Base-by-base conservation (phyloP, 2,329 filamentous ascomycete species). In the Karstenula rhodostoma region DNA sequence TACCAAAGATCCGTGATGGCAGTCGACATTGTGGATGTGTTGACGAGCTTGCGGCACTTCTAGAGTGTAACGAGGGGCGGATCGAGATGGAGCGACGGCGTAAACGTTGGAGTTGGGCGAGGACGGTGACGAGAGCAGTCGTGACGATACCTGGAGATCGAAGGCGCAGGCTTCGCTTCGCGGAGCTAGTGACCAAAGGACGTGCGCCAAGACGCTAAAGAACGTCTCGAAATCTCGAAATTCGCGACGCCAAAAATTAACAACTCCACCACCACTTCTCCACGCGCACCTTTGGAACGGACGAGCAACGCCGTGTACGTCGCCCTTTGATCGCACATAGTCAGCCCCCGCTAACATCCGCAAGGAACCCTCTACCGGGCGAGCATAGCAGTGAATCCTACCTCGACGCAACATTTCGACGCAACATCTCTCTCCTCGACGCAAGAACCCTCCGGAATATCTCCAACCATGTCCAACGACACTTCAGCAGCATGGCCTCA, bases 1-100 rank as follows among this genome's bases (percentile, higher is more conserved):
- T 86, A 95, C 92, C 92, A 95, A 80, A 90, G 86, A 85, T 94
- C 91, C 77, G 82, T 90, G n/a, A 84, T 73, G 70, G 68, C 73
- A 64, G 61, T n/a, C 4, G 50, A 69, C 40, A 67, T 63, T 57
- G 62, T 53, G 52, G 42, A 48, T 69, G 52, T 25, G 40, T 55
- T 29, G 52, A 46, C 40, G 40, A 37, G 52, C 27, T 60, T 65
- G 68, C 56, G 51, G 59, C 48, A 56, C 59, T 64, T 69, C 65
- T 63, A 57, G 64, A 67, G 64, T 48, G 62, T 51, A 29, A 58
- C 64, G 44, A 59, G 63, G 68, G 71, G 72, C 63, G 67, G 63
- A 57, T 62, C 70, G 72, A 71, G 71, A 76, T 73, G 72, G 65
- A 65, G 59, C 63, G 58, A 59, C 59, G 65, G 54, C 61, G 71